Conservation (phyloP, 1,139 yeast genomes). For the Yamadazyma oceani region DNA sequence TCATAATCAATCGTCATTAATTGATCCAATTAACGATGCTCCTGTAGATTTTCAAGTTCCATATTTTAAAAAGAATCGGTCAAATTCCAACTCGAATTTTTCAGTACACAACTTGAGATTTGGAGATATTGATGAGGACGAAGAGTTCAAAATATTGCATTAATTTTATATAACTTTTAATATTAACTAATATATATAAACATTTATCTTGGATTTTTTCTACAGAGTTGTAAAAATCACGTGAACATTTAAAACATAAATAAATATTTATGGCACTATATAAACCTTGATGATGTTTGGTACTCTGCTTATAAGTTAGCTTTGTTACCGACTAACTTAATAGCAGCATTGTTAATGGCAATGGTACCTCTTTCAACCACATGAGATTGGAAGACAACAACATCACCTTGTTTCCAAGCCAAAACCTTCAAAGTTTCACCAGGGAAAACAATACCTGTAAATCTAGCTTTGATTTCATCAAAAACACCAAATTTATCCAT, state of each 20-base stretch:
- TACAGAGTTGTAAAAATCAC: not conserved
- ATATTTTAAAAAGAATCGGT: slow-evolving; percentile 12
- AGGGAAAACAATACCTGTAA: slow-evolving; percentile 93
- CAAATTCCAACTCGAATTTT: slow-evolving; percentile 9
- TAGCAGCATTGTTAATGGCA: slow-evolving; percentile 88
- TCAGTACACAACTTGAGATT: slow-evolving; percentile 20
- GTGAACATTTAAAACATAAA: not conserved
- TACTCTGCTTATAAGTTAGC: slow-evolving; percentile 39
- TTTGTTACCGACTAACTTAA: slow-evolving; percentile 55
- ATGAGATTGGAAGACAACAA: slow-evolving; percentile 78
- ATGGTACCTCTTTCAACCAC: slow-evolving; percentile 76
- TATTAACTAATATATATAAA: not conserved
- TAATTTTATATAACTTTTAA: not conserved
- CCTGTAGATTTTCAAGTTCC: slow-evolving; percentile 43
- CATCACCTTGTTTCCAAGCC: slow-evolving; percentile 79
- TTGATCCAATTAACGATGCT: slow-evolving; percentile 43
- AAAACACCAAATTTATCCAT: slow-evolving; percentile 80
- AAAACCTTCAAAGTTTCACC: slow-evolving; percentile 83
- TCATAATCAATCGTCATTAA: slow-evolving; percentile 22
- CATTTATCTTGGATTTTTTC: too few relatives aligned
- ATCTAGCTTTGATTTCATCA: slow-evolving; percentile 86
- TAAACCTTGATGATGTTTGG: slow-evolving; percentile 5
- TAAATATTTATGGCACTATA: not conserved
- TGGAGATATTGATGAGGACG: slow-evolving; percentile 31
- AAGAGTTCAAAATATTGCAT: slow-evolving; percentile 12